phyloP scores from a whole-genome alignment of 768 basidiomycete genomes.

The Kondoa subrosea region DNA sequence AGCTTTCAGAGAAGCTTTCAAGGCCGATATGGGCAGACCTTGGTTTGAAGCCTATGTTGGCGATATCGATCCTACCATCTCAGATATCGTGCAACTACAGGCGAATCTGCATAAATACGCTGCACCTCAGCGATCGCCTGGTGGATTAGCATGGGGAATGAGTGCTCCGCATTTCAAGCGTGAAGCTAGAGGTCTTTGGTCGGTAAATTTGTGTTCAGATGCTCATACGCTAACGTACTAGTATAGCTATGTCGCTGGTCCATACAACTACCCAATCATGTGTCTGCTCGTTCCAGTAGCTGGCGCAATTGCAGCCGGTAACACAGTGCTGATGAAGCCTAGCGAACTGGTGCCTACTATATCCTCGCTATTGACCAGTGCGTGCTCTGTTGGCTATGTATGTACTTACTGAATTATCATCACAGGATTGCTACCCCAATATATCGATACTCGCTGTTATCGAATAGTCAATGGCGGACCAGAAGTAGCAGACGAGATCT shows the following conservation, averaged over 20 bases:
- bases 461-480: constrained; percentile 12
- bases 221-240: too few relatives aligned
- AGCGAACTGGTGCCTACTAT: constrained; percentile 49
- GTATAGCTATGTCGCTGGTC: background rate
- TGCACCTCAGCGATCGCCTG: constrained; percentile 44
- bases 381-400: background rate
- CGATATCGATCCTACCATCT: constrained; percentile 44
- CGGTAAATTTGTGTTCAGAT: too few relatives aligned
- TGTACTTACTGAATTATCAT: background rate
- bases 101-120: constrained; percentile 57
- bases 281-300: constrained; percentile 44
- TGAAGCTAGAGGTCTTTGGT: constrained; percentile 44
- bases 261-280: constrained; percentile 51
- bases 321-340: constrained; percentile 38
- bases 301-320: constrained; percentile 64
- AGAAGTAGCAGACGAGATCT: constrained; percentile 10
- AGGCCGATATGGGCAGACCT: constrained; percentile 49
- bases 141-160: constrained; percentile 42
- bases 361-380: constrained; percentile 45
- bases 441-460: constrained; percentile 50
- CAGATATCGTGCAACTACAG: constrained; percentile 42
- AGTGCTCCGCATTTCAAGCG: constrained; percentile 52
- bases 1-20: constrained; percentile 45
- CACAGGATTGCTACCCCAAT: constrained; percentile 45
- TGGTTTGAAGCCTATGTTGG: constrained; percentile 45